Evolutionary conservation across 169 alveolate species (phyloP).

Genomic region (Plasmodium inui): DNA sequence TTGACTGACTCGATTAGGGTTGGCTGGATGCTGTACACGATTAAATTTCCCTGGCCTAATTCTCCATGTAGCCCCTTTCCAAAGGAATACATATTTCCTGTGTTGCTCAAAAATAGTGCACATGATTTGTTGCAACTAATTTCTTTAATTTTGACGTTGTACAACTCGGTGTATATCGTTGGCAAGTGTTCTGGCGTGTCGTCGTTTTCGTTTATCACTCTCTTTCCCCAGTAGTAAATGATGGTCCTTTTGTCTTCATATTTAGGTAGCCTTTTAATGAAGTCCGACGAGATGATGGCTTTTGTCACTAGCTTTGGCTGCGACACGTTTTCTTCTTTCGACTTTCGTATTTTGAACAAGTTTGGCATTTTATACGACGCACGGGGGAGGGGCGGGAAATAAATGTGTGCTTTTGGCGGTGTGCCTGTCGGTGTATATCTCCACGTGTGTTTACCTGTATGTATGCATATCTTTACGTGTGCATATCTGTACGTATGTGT

Average conservation of each 20-base stretch:
- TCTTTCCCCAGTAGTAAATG: conserved; percentile 74
- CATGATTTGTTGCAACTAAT: conserved; percentile 81
- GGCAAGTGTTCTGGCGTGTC: conserved; percentile 76
- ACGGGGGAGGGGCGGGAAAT: not conserved
- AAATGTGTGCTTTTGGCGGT: not conserved
- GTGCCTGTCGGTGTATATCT: not conserved
- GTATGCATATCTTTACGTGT: not conserved
- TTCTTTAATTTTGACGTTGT: conserved; percentile 79
- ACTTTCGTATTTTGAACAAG: conserved; percentile 48
- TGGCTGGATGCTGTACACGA: conserved; percentile 78
- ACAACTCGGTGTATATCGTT: conserved; percentile 79
- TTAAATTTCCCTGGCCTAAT: conserved; percentile 80
- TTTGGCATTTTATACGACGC: conserved; percentile 39
- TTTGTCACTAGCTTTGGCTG: conserved; percentile 73
- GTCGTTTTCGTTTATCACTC: conserved; percentile 73
- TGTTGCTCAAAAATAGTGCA: conserved; percentile 80
- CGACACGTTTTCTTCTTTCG: conserved; percentile 61
- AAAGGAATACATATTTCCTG: conserved; percentile 78
- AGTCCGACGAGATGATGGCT: conserved; percentile 69
- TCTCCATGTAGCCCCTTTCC: conserved; percentile 87
- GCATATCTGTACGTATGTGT: not conserved
- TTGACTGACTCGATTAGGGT: conserved; percentile 74
- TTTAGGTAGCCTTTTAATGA: conserved; percentile 65
- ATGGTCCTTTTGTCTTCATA: conserved; percentile 76
- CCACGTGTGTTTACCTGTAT: not conserved